Evolutionary conservation across 257 asterid species (phyloP).

Genomic region (Nicotiana otophora): DNA sequence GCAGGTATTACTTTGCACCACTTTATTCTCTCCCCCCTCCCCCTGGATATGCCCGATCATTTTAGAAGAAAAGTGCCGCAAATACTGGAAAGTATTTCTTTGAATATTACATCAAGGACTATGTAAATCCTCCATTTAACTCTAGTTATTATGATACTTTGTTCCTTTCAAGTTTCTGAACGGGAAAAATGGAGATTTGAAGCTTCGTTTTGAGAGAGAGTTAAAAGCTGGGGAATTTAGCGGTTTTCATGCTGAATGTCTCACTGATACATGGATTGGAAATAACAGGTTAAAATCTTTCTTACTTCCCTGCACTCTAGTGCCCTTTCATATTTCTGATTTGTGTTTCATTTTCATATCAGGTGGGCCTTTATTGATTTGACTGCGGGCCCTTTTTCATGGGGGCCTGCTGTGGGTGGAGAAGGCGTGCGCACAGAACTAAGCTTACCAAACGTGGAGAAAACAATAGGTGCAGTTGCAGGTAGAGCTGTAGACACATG

Average conservation of each 20-base stretch:
- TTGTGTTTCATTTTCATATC: slow-evolving; percentile 20
- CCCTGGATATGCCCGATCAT: not conserved
- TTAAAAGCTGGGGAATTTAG: slow-evolving; percentile 73
- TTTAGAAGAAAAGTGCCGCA: not conserved
- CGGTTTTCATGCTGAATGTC: slow-evolving; percentile 86
- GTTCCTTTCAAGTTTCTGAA: slow-evolving; percentile 50
- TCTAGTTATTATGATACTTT: slow-evolving; percentile 5
- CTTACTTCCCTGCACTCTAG: not conserved
- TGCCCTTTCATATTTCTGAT: not conserved
- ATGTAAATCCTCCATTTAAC: slow-evolving; percentile 9
- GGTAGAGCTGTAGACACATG: slow-evolving; percentile 36
- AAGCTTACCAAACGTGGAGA: slow-evolving; percentile 88
- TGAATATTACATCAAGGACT: not conserved
- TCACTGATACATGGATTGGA: slow-evolving; percentile 92
- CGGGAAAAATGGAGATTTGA: slow-evolving; percentile 68
- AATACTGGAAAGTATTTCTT: not conserved
- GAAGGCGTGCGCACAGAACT: slow-evolving; percentile 97
- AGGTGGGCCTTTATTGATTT: slow-evolving; percentile 99
- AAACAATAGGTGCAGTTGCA: slow-evolving; percentile 87
- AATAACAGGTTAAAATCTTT: slow-evolving; percentile 50
- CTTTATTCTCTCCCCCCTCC: not conserved
- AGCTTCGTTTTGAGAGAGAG: slow-evolving; percentile 58
- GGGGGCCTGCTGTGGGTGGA: slow-evolving; percentile 99
- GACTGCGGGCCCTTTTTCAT: slow-evolving; percentile 92
- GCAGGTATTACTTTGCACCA: slow-evolving; percentile 51